Base-by-base conservation (phyloP, 441 rosid genomes). In the Eugenia klotzschiana region DNA sequence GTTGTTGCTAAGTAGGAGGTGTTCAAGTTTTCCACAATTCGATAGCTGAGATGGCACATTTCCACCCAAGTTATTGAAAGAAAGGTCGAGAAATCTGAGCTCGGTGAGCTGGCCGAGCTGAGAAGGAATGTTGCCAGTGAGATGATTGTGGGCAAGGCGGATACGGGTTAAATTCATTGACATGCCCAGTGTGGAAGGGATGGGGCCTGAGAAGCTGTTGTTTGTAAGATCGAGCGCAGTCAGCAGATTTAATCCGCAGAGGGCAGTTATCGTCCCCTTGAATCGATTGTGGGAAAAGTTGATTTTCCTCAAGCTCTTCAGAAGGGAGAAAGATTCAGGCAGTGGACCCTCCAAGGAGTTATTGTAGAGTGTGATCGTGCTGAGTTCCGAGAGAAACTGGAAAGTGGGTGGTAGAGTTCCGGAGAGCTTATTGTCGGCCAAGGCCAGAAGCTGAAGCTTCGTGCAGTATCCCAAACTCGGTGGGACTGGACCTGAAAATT, bases 361-460 rank as follows among this genome's bases (percentile, higher is more conserved):
- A 90, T 95, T 95, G 89, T 95, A 96, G 55, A 96, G 92, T 10
- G 95, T 93, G 46, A 94, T 52, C 82, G 88, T 88, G 73, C 89
- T 81, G 29, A 94, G 89, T 43, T 88, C 84, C 29, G 93, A 90
- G 83, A 96, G 96, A 87, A 91, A 90, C 84, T 91, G 89, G 84
- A 95, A 94, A 8, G 98, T 94, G 26, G 92, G 91, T 49, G 99
- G 98, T 90, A 96, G 72, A 23, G 90, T 74, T 55, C 99, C 98
- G 8, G 96, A 88, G 58, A 96, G 90, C 84, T 89, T 85, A 87
- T 96, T 96, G 80, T 96, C 98, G 2, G 97, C 98, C 88, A 96
- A 89, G 82, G 97, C 92, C 86, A 95, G 57, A 12, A 77, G 29
- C 87, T 89, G 91, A 51, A 95, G 92, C 49, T 85, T 88, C 58